Evolutionary conservation across 2,329 filamentous ascomycete species (phyloP).

Genomic region (Xylariaceae sp.): DNA sequence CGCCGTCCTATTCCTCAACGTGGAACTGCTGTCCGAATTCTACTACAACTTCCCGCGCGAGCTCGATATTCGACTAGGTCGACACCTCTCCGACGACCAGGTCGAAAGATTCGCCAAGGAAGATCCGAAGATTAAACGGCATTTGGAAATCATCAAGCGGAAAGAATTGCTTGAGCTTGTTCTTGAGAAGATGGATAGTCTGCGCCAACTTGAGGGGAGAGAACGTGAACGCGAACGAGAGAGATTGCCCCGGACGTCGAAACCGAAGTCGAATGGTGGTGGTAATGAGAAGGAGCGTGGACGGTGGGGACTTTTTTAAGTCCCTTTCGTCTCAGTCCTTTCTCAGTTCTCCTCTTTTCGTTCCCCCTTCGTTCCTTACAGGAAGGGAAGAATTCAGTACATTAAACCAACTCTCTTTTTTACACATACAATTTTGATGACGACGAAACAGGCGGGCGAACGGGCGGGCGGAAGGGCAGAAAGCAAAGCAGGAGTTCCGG

Average conservation of each 20-base stretch:
- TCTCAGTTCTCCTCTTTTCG: neutral
- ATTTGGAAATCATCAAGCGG: constrained; percentile 84
- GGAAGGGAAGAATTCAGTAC: neutral
- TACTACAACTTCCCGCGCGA: constrained; percentile 97
- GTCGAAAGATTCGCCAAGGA: constrained; percentile 89
- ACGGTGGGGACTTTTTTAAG: constrained; percentile 47
- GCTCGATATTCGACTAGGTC: constrained; percentile 78
- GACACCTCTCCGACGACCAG: constrained; percentile 70
- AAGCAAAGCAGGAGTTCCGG: neutral
- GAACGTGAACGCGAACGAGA: constrained; percentile 61
- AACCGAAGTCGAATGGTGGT: constrained; percentile 12
- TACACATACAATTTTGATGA: neutral
- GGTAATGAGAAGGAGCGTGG: constrained; percentile 39
- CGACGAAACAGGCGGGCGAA: too few relatives aligned
- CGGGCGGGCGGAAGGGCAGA: too few relatives aligned
- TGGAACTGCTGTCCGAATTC: constrained; percentile 93
- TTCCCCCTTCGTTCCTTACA: too few relatives aligned
- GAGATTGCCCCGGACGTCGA: constrained; percentile 31
- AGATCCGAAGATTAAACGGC: constrained; percentile 81
- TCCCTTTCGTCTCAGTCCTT: neutral
- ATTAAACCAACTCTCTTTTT: neutral
- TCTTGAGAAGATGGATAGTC: constrained; percentile 88
- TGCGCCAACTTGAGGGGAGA: constrained; percentile 75
- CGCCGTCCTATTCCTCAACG: constrained; percentile 93
- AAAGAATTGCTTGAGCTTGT: constrained; percentile 93